Evolutionary conservation across 2,329 filamentous ascomycete species (phyloP).

Genomic region (Fusarium sp.): DNA sequence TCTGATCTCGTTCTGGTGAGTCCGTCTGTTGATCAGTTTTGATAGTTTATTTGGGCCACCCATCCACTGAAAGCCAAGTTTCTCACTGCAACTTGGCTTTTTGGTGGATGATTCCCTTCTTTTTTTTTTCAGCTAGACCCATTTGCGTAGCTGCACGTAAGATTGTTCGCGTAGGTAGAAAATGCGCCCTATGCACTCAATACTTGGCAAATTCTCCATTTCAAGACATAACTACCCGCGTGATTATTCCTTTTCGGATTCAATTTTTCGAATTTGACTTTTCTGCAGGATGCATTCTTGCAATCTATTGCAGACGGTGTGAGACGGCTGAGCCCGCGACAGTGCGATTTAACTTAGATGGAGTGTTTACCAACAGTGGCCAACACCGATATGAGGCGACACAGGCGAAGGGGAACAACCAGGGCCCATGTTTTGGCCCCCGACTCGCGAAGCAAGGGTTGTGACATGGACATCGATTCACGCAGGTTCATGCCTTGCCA

Average conservation of each 20-base stretch:
- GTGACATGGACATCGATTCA: slow-evolving; percentile 15
- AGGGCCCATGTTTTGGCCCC: slow-evolving; percentile 19
- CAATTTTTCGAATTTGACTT: slow-evolving; percentile 11
- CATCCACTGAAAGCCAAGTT: slow-evolving; percentile 13
- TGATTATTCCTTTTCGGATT: background rate
- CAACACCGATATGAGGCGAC: slow-evolving; percentile 15
- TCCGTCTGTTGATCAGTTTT: slow-evolving; percentile 35
- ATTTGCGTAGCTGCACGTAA: slow-evolving; percentile 34
- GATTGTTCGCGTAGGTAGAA: slow-evolving; percentile 9
- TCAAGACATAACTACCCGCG: background rate
- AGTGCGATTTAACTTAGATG: background rate
- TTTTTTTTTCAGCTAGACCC: slow-evolving; percentile 4
- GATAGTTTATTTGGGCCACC: slow-evolving; percentile 11
- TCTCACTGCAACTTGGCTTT: slow-evolving; percentile 5
- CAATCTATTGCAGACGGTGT: background rate
- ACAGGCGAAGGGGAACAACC: slow-evolving; percentile 11
- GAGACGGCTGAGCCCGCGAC: background rate
- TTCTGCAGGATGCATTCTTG: slow-evolving; percentile 11
- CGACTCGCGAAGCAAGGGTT: slow-evolving; percentile 25
- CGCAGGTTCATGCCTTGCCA: slow-evolving; percentile 32
- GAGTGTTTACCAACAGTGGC: slow-evolving; percentile 7
- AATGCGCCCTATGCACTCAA: slow-evolving; percentile 2
- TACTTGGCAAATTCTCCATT: slow-evolving; percentile 9
- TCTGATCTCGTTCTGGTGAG: slow-evolving; percentile 31
- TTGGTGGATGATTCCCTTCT: background rate